Base-by-base conservation (phyloP, 805 yeast species). In the Saccharomycopsis schoenii region DNA sequence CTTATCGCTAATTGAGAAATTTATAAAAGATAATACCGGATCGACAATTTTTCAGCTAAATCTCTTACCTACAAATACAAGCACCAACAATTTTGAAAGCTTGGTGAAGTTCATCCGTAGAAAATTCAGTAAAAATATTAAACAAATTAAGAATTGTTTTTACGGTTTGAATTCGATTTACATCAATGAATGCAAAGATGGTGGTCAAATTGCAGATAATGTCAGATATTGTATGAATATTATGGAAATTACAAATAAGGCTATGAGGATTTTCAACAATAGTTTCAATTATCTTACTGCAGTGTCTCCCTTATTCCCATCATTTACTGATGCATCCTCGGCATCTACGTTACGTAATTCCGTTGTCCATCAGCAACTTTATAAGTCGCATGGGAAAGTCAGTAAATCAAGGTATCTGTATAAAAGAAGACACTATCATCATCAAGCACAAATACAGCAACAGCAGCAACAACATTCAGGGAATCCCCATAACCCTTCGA, bases 231-330 rank as follows among this genome's bases (percentile, higher is more conserved):
- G 52, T 9, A 2, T 47, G 10, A 47, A 24, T 9, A 15, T 25
- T 11, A 47, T 47, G 10, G 52, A 47, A 5, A 47, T 62, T 4
- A 34, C 57, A 2, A 40, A 40, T 2, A 58, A 56, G 19, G 50
- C 58, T 9, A 57, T 61, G 61, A 52, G 50, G 39, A 56, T 59
- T 12, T 61, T 63, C 17, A 54, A 54, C 17, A 64, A 63, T 42
- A 59, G 62, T 6, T 61, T 52, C 36, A 60, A 59, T 19, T 63
- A 63, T 25, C 59, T 61, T 47, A 24, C 40, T 19, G 58, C 62
- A 4, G 37, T 63, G 4, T 52, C 60, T 19, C 64, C 65, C 9
- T 55, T 63, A 17, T 63, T 63, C 47, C 65, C 65, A 36, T 40
- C 43, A 1, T 2, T n/a, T 25, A 42, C n/a, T 36, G 36, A 39